Percentiles rank a stretch among this genome's conserved stretches.
Conservation (phyloP, 2,329 filamentous ascomycete species). For the Penicillium polonicum region DNA sequence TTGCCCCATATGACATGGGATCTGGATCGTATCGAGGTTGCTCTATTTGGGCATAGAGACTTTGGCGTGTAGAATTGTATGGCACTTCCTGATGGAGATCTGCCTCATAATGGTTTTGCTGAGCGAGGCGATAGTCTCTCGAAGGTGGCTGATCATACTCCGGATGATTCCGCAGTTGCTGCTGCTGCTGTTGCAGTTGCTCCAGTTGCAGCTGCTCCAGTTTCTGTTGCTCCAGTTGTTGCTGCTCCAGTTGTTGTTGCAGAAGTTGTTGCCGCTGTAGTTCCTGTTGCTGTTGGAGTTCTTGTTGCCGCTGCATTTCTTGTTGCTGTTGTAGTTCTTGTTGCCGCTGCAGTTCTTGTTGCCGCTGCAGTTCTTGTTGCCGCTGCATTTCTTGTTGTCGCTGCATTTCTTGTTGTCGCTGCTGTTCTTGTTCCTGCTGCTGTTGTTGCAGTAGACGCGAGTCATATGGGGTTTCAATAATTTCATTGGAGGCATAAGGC, state of each 20-base stretch:
- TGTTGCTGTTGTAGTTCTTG: background rate
- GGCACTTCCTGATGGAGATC: conserved; percentile 15
- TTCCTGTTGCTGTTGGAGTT: background rate
- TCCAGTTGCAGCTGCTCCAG: background rate
- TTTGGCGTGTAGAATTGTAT: conserved; percentile 19
- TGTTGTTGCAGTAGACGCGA: conserved; percentile 21
- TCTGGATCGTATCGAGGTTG: conserved; percentile 28
- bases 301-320: background rate
- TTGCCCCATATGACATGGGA: conserved; percentile 19
- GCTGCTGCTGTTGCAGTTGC: conserved; percentile 12
- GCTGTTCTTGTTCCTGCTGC: background rate
- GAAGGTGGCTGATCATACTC: conserved; percentile 28
- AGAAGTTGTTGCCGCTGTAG: background rate
- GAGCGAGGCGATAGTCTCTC: conserved; percentile 23
- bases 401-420: background rate
- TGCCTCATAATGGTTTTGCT: conserved; percentile 21
- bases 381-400: background rate
- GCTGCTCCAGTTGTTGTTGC: background rate
- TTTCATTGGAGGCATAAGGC: conserved; percentile 22
- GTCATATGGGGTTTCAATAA: conserved; percentile 22
- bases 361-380: background rate
- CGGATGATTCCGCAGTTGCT: conserved; percentile 24
- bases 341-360: conserved; percentile 11
- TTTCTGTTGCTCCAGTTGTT: background rate
- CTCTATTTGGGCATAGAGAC: conserved; percentile 23